A percentile compares a stretch with the other conserved stretches of the same genome.
These are phyloP conservation scores for apple (Malus domestica) DNA, from an alignment of 306 rosid genomes.

Conservation along the genomic window DNA sequence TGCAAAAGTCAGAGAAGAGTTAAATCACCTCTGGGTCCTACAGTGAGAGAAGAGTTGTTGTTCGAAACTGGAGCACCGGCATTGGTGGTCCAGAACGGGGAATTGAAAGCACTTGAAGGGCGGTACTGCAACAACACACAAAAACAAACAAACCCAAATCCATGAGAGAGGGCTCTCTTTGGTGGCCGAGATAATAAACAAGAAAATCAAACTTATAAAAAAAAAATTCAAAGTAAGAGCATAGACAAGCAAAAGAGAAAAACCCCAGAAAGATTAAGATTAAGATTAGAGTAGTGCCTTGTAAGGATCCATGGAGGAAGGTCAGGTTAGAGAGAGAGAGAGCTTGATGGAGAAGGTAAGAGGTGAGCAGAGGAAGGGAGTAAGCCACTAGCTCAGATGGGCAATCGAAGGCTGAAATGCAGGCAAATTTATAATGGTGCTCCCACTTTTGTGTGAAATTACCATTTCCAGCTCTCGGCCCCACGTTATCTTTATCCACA, in stretches of 20 bases:
- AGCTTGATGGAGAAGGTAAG: not conserved
- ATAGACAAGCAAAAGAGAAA: not conserved
- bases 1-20: not conserved
- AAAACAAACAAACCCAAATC: not conserved
- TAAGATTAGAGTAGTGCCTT: conserved; percentile 35
- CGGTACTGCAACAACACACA: conserved; percentile 44
- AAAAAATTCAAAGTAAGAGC: not conserved
- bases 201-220: no score
- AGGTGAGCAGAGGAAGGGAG: not conserved
- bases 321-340: conserved; percentile 5
- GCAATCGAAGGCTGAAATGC: not conserved
- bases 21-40: conserved; percentile 60
- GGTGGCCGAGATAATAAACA: not conserved
- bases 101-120: conserved; percentile 71
- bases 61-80: conserved; percentile 87
- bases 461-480: no score
- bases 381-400: not conserved
- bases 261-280: not conserved
- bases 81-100: conserved; percentile 79
- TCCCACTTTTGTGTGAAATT: no score
- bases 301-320: conserved; percentile 71
- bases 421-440: not conserved
- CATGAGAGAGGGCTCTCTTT: not conserved
- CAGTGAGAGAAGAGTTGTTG: conserved; percentile 62
- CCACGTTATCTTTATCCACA: no score